Conservation (phyloP, 140 eudicot genomes). For the Erigeron philadelphicus region DNA sequence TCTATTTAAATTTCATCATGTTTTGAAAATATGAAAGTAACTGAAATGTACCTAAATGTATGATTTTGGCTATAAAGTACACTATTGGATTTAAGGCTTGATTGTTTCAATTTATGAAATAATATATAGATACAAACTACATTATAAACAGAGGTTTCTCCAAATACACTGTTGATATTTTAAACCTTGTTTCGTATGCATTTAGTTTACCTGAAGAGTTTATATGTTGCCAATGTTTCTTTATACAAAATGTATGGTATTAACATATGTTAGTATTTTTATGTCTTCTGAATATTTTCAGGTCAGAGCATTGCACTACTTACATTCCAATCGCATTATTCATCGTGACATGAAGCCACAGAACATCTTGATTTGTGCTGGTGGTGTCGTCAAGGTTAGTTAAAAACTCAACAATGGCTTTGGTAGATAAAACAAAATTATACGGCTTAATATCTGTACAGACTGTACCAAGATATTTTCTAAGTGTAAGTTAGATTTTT, state of each 20-base stretch:
- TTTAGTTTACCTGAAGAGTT: slow-evolving; percentile 15
- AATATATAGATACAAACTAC: neutral
- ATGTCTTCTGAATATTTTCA: slow-evolving; percentile 31
- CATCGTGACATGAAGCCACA: slow-evolving; percentile 99
- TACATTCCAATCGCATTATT: slow-evolving; percentile 92
- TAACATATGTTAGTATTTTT: neutral
- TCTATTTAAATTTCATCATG: neutral
- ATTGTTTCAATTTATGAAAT: neutral
- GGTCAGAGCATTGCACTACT: slow-evolving; percentile 92
- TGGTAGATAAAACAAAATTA: slow-evolving; percentile 3
- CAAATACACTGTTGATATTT: neutral
- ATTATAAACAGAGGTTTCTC: neutral
- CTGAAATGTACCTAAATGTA: no score
- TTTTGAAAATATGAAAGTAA: neutral
- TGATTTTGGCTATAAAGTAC: neutral
- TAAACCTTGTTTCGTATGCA: neutral
- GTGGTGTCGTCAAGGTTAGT: slow-evolving; percentile 81
- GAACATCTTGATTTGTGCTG: slow-evolving; percentile 87
- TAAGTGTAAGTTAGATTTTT: neutral
- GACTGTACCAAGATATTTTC: slow-evolving; percentile 4
- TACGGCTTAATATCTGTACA: neutral
- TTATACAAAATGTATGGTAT: neutral
- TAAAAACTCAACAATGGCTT: slow-evolving; percentile 11
- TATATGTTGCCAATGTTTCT: slow-evolving; percentile 13
- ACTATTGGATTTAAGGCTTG: slow-evolving; percentile 1